Conservation (phyloP, 176 grass and related monocot genomes). For the Themeda triandra region DNA sequence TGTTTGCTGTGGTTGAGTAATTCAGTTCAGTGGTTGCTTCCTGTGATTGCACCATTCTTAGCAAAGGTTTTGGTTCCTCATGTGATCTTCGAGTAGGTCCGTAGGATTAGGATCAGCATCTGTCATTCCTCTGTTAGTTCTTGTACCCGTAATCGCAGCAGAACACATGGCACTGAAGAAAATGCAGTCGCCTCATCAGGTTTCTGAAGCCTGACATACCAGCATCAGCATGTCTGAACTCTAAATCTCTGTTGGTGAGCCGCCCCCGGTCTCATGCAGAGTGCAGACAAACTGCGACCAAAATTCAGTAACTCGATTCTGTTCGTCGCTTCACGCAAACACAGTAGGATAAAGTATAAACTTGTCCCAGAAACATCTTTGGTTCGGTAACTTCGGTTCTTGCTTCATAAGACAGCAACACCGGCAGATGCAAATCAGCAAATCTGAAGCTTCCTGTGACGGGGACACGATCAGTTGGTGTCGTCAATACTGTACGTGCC, state of each 20-base stretch:
- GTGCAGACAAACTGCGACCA: background rate
- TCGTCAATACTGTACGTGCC: background rate
- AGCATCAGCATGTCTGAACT: slow-evolving; percentile 2
- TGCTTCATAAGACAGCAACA: background rate
- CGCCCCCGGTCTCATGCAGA: background rate
- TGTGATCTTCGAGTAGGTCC: background rate
- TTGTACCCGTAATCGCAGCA: background rate
- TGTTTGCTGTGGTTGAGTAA: background rate
- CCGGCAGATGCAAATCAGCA: background rate
- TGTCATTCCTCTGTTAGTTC: background rate
- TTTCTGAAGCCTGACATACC: background rate
- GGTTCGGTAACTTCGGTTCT: background rate
- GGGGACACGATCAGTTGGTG: background rate
- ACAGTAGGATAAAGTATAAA: background rate
- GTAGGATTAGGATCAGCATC: no score
- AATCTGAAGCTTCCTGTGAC: background rate
- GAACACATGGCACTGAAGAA: background rate
- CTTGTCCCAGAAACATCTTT: background rate
- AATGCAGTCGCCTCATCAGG: background rate
- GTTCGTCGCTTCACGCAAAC: background rate
- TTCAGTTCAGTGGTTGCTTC: background rate
- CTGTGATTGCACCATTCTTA: background rate
- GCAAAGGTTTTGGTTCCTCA: background rate
- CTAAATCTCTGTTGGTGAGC: background rate
- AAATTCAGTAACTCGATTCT: background rate